Percentiles rank a stretch among this genome's conserved stretches.
phyloP scores from a whole-genome alignment of 441 rosid species.

The Viola pubescens region DNA sequence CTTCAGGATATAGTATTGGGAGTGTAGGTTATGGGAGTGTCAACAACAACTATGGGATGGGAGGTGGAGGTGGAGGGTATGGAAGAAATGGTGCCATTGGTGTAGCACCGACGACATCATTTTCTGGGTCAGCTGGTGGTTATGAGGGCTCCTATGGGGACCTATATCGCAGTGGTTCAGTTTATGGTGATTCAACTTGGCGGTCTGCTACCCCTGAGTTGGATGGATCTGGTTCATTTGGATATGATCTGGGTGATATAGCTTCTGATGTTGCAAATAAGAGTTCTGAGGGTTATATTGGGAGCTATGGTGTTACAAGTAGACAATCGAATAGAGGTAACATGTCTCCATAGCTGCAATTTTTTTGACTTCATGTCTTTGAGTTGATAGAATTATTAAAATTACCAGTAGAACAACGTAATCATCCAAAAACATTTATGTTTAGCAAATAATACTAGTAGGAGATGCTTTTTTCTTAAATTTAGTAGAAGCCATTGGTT shows the following conservation, averaged over 20 bases:
- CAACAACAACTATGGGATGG: conserved; percentile 51
- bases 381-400: background rate
- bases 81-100: conserved; percentile 48
- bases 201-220: conserved; percentile 51
- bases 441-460: background rate
- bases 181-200: conserved; percentile 75
- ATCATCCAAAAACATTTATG: conserved; percentile 1
- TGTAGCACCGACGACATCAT: conserved; percentile 55
- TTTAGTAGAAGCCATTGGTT: background rate
- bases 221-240: conserved; percentile 60
- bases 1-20: conserved; percentile 38
- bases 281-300: conserved; percentile 83
- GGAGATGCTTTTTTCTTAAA: background rate
- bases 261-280: conserved; percentile 62
- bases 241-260: conserved; percentile 60
- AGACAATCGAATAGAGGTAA: conserved; percentile 87
- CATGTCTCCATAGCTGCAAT: conserved; percentile 12
- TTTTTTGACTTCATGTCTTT: background rate
- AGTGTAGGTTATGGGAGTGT: conserved; percentile 64
- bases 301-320: conserved; percentile 74
- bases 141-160: conserved; percentile 61
- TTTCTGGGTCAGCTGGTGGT: conserved; percentile 52
- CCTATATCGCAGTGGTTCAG: conserved; percentile 55
- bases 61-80: conserved; percentile 42
- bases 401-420: background rate